Evolutionary conservation across 345 rosid genomes (phyloP).

Genomic region (Dovyalis caffra): DNA sequence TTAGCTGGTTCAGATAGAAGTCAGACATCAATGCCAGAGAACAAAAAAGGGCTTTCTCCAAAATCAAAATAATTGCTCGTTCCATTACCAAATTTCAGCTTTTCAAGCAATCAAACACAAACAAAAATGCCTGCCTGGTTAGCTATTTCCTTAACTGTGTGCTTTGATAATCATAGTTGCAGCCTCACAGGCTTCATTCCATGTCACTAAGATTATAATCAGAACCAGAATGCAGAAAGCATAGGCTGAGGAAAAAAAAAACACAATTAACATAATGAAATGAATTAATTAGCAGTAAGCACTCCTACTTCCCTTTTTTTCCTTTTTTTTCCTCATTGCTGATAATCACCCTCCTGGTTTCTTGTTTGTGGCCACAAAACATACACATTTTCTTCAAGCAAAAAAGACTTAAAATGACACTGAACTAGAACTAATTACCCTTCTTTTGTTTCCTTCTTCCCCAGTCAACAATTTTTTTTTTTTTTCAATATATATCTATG

Average conservation of each 20-base stretch:
- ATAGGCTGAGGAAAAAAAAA: not conserved
- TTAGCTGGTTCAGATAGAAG: not conserved
- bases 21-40: not conserved
- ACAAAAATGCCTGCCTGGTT: not conserved
- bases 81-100: slow-evolving; percentile 4
- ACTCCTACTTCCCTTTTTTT: not conserved
- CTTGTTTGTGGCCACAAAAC: not conserved
- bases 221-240: not conserved
- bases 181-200: not conserved
- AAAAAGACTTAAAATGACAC: not conserved
- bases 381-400: not conserved
- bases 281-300: not conserved
- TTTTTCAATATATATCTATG: not conserved
- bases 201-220: not conserved
- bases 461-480: not conserved
- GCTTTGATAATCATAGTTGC: not conserved
- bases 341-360: not conserved
- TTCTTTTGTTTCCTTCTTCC: not conserved
- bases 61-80: not conserved
- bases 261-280: not conserved
- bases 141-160: not conserved
- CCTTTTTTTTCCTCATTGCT: not conserved
- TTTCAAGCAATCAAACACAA: not conserved
- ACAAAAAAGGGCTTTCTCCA: not conserved
- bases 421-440: not conserved